phyloP scores from a whole-genome alignment of 768 basidiomycete species.

The Panus rudis region DNA sequence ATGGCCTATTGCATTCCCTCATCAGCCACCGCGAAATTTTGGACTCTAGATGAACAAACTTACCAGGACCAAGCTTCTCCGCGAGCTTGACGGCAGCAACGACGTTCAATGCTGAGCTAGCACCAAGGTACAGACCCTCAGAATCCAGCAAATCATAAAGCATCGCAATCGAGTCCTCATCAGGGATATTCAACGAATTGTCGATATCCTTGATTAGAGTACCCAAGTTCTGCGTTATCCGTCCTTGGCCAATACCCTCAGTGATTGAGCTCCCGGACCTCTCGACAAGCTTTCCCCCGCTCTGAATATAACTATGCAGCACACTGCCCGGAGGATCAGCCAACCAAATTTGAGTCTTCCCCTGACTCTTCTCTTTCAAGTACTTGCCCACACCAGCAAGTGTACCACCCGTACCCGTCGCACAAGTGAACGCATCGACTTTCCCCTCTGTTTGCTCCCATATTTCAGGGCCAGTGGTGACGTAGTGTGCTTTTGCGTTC shows the following conservation, averaged over 20 bases:
- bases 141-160: conserved; percentile 86
- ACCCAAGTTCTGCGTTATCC: conserved; percentile 85
- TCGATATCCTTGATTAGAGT: conserved; percentile 73
- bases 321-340: conserved; percentile 98
- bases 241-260: conserved; percentile 96
- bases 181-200: conserved; percentile 82
- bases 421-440: conserved; percentile 86
- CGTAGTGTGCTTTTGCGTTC: conserved; percentile 83
- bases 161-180: conserved; percentile 88
- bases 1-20: too few relatives aligned
- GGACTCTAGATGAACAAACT: conserved; percentile 9
- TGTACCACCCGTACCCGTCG: conserved; percentile 95
- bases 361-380: conserved; percentile 74
- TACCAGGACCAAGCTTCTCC: conserved; percentile 76
- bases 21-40: too few relatives aligned
- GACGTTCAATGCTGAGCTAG: conserved; percentile 90
- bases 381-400: conserved; percentile 83
- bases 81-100: conserved; percentile 91
- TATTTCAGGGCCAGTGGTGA: conserved; percentile 92
- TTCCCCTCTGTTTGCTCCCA: conserved; percentile 81
- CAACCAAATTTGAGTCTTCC: conserved; percentile 83
- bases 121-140: conserved; percentile 93
- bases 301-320: conserved; percentile 73
- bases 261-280: conserved; percentile 85
- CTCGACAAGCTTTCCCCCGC: conserved; percentile 72